Evolutionary conservation across 2,329 filamentous ascomycete genomes (phyloP), one percentile per base, ranked within the genome.

Genomic region (Colletotrichum sp.): DNA sequence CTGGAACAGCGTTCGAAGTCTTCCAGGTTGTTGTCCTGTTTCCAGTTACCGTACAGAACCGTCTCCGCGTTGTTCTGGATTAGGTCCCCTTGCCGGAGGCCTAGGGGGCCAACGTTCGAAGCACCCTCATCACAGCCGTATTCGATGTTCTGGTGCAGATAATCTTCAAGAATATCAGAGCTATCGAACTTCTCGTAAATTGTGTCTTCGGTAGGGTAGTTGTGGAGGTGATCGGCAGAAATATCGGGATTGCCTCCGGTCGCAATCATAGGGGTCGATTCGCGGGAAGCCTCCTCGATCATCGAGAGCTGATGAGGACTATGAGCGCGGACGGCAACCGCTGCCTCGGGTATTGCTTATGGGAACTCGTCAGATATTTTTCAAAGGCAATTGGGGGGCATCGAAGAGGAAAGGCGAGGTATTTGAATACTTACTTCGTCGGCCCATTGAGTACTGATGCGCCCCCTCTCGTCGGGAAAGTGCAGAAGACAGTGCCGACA

Each of bases 1-100:
- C 72, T 72, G 8, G 69, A 67, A 67, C 62, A 31, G 47, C 63
- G 63, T 31, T 58, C 47, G 69, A 74, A 57, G 6, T 72, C 57
- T 27, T 58, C 61, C 21, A 74, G 36, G 62, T 74, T 74, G 34
- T 74, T 74, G 68, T 74, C 72, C 34, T 74, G 72, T 36, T 74
- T 69, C 72, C 72, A 74, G 27, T 66, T 62, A 12, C 72, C 72
- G 69, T 74, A 74, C 24, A 74, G 58, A 29, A 74, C 62, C 34
- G 72, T 74, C 27, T 72, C 51, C 54, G 66, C 54, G n/a, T 38
- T 70, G 29, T 70, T 65, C 7, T 71, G 58, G 4, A 24, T 47
- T 9, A 34, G 21, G 16, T 34, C 61, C 15, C 38, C 31, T 6
- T 62, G 47, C 13, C 31, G 24, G 6, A 36, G 21, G 7, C 55